Base-by-base conservation (phyloP, 257 asterid genomes). In the Solanum chiquidenum region DNA sequence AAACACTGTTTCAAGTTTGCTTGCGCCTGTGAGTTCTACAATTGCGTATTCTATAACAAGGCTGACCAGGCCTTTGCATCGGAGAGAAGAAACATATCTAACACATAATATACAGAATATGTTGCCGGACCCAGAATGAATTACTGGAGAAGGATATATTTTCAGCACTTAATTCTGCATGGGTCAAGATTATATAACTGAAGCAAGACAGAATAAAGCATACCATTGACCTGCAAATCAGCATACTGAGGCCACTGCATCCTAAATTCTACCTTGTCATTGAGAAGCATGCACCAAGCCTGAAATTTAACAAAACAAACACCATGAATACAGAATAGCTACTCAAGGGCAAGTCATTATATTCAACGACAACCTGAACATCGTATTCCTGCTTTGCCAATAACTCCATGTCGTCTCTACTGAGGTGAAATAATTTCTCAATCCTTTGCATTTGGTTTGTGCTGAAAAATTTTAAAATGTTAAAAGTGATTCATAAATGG, bases 261-360 rank as follows among this genome's bases (percentile, higher is more conserved):
- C 94, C 98, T 93, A 89, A 95, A 96, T 18, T 91, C 89, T 89
- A 95, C 99, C 94, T 95, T 95, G 94, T 96, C 99, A 88, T 94
- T 96, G 76, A 96, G 95, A 90, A 96, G 98, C 94, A 95, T 94
- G 93, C 98, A 94, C 98, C 98, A 95, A 12, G 96, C 99, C 98
- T 97, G 88, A 73, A 87, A 79, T 87, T 91, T 46, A 49, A 52
- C 69, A 49, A 82, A 82, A 49, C 10, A 49, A 18, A 82, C 69
- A 82, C 38, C 29, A 82, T 82, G 29, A 82, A 29, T 82, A 82
- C 85, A 82, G 11, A 72, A 29, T 71, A 29, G 75, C 44, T 23
- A 37, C 68, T 49, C 23, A 52, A 20, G 42, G 27, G 20, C 27
- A 86, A 52, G 44, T 33, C 34, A 86, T 86, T 62, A 62, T 68